A percentile compares a stretch with the other conserved stretches of the same genome.
phyloP scores from a whole-genome alignment of 75 land plant genomes.

The Pinus tabuliformis region DNA sequence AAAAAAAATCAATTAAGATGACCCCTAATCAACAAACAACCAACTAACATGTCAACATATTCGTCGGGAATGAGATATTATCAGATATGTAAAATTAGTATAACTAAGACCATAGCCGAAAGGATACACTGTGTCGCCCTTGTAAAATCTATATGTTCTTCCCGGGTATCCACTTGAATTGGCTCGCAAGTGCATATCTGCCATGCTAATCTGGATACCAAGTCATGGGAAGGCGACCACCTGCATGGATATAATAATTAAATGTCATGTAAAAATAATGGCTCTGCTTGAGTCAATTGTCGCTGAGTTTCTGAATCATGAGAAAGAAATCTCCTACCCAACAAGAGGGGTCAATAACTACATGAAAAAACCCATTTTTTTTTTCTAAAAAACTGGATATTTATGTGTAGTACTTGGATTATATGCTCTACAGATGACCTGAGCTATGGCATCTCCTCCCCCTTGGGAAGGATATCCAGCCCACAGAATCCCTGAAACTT shows the following conservation, averaged over 20 bases:
- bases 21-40: no score
- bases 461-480: no score
- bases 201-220: slow-evolving; percentile 51
- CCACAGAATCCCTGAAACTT: no score
- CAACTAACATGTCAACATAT: no score
- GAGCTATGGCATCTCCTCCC: slow-evolving; percentile 19
- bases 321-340: no score
- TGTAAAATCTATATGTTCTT: slow-evolving; percentile 40
- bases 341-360: no score
- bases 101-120: no score
- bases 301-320: neutral
- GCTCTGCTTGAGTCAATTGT: neutral
- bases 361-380: no score
- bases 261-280: neutral
- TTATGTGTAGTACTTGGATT: slow-evolving; percentile 42
- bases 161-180: slow-evolving; percentile 23
- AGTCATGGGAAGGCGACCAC: slow-evolving; percentile 52
- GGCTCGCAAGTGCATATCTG: slow-evolving; percentile 25
- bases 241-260: slow-evolving; percentile 19
- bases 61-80: no score
- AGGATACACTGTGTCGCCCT: slow-evolving; percentile 4
- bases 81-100: no score
- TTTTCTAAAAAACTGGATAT: neutral
- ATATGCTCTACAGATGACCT: slow-evolving; percentile 25
- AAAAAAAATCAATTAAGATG: no score